These are phyloP conservation scores for Botrytis tulipae DNA, from an alignment of 2,329 filamentous ascomycete species.

Conservation along the genomic window DNA sequence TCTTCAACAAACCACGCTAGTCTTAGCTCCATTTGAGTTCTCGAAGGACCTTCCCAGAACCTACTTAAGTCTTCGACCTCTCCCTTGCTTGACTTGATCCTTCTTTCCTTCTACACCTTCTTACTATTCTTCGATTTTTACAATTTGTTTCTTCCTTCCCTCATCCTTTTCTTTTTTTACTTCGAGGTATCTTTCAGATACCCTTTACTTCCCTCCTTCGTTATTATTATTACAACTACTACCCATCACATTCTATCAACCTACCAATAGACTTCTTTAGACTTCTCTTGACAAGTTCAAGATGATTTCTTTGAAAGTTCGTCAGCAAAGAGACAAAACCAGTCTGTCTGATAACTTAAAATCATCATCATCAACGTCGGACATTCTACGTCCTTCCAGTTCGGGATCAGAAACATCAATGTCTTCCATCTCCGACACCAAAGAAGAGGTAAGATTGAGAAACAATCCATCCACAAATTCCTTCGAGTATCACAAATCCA, in stretches of 20 bases:
- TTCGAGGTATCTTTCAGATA: conserved; percentile 1
- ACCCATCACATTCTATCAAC: background rate
- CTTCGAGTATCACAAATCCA: background rate
- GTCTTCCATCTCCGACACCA: background rate
- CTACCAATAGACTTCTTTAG: background rate
- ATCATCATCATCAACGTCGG: no score
- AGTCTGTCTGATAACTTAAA: background rate
- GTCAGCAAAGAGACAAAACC: background rate
- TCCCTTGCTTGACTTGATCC: background rate
- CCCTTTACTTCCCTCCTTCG: background rate
- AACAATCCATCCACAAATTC: background rate
- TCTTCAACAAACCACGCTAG: background rate
- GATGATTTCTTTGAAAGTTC: conserved; percentile 1
- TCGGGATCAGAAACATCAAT: background rate
- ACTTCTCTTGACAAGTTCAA: background rate
- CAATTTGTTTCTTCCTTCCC: background rate
- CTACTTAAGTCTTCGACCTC: background rate
- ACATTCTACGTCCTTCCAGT: background rate
- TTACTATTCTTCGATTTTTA: background rate
- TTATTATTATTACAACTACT: background rate
- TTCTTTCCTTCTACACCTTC: background rate
- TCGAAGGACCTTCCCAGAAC: background rate
- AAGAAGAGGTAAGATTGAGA: background rate
- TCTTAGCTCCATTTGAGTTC: background rate
- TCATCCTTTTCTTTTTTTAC: background rate